Conservation (phyloP, 495 filamentous ascomycete genomes). For the Clohesyomyces aquaticus region DNA sequence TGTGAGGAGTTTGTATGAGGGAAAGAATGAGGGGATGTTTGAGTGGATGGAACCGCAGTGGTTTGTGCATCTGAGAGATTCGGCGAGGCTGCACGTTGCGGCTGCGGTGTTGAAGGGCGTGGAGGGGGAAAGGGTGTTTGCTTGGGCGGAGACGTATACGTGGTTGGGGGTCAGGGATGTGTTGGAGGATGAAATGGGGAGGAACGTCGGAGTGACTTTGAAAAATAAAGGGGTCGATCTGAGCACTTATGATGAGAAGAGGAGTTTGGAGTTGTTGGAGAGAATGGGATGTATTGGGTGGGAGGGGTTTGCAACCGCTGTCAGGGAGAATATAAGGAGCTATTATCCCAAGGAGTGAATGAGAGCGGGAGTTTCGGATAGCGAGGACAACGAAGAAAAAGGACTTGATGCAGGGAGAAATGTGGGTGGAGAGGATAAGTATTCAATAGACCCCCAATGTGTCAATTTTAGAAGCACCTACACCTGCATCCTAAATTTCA, state of each 20-base stretch:
- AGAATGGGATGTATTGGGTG: slow-evolving; percentile 7
- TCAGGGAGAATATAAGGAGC: slow-evolving; percentile 12
- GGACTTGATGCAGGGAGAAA: not conserved
- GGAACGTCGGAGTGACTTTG: not conserved
- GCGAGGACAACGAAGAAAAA: not conserved
- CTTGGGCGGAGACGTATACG: slow-evolving; percentile 14
- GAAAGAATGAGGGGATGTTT: slow-evolving; percentile 8
- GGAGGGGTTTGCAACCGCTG: slow-evolving; percentile 12
- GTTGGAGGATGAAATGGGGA: slow-evolving; percentile 13
- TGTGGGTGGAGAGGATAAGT: not conserved
- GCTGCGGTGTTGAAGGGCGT: slow-evolving; percentile 6
- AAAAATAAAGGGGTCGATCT: slow-evolving; percentile 13
- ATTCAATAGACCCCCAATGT: not conserved
- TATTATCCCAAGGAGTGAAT: slow-evolving; percentile 11
- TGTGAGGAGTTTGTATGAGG: slow-evolving; percentile 11
- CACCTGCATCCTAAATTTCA: slow-evolving; percentile 42
- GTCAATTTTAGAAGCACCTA: too few relatives aligned
- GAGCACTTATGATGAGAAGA: not conserved
- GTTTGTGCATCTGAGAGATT: slow-evolving; percentile 9
- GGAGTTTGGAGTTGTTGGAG: slow-evolving; percentile 3
- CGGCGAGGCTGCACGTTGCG: slow-evolving; percentile 20
- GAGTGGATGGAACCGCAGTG: slow-evolving; percentile 19
- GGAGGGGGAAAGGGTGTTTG: slow-evolving; percentile 16
- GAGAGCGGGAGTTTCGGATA: not conserved
- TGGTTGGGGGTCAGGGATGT: slow-evolving; percentile 7